Conservation (phyloP, 495 filamentous ascomycete species). For the Neurospora intermedia region DNA sequence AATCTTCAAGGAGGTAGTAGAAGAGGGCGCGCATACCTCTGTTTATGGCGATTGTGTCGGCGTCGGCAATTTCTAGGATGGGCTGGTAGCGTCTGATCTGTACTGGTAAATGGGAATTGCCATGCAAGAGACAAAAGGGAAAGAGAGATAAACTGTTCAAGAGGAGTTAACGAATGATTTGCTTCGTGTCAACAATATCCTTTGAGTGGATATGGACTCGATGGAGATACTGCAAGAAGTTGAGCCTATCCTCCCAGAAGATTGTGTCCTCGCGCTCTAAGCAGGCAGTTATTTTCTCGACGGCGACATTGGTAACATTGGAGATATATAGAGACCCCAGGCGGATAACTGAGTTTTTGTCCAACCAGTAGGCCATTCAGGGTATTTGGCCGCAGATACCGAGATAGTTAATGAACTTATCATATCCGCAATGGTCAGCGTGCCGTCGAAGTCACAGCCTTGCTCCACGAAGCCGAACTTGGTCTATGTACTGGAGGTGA, state of each 20-base stretch:
- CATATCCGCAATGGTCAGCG: conserved; percentile 10
- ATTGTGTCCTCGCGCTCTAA: conserved; percentile 14
- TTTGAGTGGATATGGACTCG: conserved; percentile 16
- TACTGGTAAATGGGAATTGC: too few species aligned
- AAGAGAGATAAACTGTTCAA: too few species aligned
- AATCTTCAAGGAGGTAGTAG: conserved; percentile 26
- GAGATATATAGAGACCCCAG: conserved; percentile 14
- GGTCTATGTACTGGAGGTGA: conserved; percentile 31
- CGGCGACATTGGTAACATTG: conserved; percentile 13
- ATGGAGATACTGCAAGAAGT: conserved; percentile 23
- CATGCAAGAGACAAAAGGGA: too few species aligned
- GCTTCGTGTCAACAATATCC: conserved; percentile 14
- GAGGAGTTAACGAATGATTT: too few species aligned
- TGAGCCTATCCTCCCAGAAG: conserved; percentile 8
- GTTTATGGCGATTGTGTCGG: conserved; percentile 33
- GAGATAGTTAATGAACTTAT: conserved; percentile 15
- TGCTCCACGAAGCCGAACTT: conserved; percentile 20
- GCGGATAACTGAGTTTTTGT: conserved; percentile 17
- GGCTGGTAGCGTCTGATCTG: too few species aligned
- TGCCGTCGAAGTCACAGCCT: conserved; percentile 17
- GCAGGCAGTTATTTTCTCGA: conserved; percentile 12
- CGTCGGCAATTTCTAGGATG: conserved; percentile 21
- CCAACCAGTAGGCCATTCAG: conserved; percentile 18
- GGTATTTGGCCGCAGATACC: conserved; percentile 20
- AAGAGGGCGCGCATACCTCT: conserved; percentile 18